Base-by-base conservation (phyloP, 2,329 filamentous ascomycete genomes). In the Trichophyton benhamiae region DNA sequence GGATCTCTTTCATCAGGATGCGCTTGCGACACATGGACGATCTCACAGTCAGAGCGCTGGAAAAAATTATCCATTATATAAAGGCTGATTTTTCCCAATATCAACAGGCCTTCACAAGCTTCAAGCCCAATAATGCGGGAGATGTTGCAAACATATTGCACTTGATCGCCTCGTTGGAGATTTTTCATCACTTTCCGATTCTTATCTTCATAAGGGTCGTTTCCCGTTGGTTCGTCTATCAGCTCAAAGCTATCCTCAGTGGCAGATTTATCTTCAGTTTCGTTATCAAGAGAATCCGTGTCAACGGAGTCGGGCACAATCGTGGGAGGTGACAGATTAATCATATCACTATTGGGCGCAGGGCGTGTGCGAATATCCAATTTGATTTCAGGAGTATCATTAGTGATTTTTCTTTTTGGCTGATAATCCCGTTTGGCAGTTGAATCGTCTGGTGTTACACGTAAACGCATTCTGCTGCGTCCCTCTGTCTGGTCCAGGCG, bases 21-120 rank as follows among this genome's bases (percentile, higher is more conserved):
- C 1, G 94, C 95, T 74, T 97, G 91, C 84, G 89, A 92, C 7
- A 96, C 91, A 68, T 96, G 92, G 63, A 99, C 89, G 69, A 99
- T 96, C 72, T 99, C 95, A 11, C 92, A 92, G 69, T 96, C 94
- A 1, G 88, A 86, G 65, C 92, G 85, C 70, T 97, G 92, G 72
- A 99, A 97, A 69, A 96, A 92, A 67, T 94, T 92, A 74, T 99
- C 94, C 74, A 97, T 87, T 66, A 99, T 87, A 71, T 99, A 99
- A 15, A 99, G 81, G 57, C 86, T 87, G 67, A 92, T 88, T 72
- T 95, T 96, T 17, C 94, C 94, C 46, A 97, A 82, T 60, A 99
- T 95, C 38, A 99, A 79, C 48, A 99, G 85, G 6, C 94, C 94
- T 72, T 99, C 95, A 64, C 89, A 90, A 7, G 91, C 91, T 71